phyloP scores from a whole-genome alignment of 2,329 filamentous ascomycete species.

The Coniochaeta sp. region DNA sequence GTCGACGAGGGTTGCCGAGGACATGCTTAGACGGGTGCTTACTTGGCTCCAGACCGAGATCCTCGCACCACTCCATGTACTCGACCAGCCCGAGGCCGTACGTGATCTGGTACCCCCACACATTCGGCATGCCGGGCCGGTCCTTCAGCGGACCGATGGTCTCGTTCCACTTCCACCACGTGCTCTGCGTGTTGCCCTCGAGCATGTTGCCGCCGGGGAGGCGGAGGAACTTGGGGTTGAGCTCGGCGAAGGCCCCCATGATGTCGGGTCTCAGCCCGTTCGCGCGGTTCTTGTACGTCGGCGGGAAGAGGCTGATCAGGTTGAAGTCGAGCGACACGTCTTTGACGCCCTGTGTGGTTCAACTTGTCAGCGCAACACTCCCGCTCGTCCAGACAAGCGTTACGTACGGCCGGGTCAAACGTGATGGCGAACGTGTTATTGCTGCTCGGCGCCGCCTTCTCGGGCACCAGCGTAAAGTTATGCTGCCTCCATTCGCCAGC shows the following conservation, averaged over 20 bases:
- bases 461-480: constrained; percentile 34
- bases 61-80: constrained; percentile 54
- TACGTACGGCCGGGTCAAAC: constrained; percentile 33
- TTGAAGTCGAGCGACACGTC: constrained; percentile 45
- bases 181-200: constrained; percentile 34
- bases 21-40: no score
- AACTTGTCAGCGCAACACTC: not conserved
- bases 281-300: constrained; percentile 47
- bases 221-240: constrained; percentile 52
- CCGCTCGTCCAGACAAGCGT: not conserved
- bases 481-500: constrained; percentile 44
- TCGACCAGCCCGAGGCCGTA: constrained; percentile 56
- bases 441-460: constrained; percentile 38
- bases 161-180: constrained; percentile 45
- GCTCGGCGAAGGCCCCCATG: constrained; percentile 40
- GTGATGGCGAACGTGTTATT: constrained; percentile 51
- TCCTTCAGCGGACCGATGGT: constrained; percentile 45
- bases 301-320: constrained; percentile 52
- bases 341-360: constrained; percentile 23
- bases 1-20: not conserved
- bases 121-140: constrained; percentile 46
- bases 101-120: constrained; percentile 56
- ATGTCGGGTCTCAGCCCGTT: constrained; percentile 54
- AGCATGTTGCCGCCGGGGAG: constrained; percentile 61
- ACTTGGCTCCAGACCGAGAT: constrained; percentile 49